Evolutionary conservation across 306 rosid species (phyloP).

Genomic region (Sophora flavescens): DNA sequence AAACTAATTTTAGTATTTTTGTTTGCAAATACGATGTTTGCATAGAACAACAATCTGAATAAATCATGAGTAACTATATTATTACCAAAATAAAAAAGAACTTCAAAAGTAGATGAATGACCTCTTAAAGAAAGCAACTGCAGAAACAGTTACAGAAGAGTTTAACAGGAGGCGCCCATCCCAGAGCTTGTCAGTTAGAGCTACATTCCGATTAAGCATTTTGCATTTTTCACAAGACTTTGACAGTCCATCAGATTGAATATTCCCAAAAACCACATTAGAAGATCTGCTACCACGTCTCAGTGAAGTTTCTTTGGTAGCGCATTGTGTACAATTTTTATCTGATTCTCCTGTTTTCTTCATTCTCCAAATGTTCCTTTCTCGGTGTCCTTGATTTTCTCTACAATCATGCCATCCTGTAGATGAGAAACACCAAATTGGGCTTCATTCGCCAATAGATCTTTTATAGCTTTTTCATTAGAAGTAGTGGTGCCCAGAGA

Average conservation of each 20-base stretch:
- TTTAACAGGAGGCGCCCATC: constrained; percentile 44
- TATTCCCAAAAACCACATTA: constrained; percentile 3
- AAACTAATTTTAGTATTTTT: not conserved
- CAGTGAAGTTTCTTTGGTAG: constrained; percentile 16
- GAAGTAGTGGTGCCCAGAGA: not conserved
- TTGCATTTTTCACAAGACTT: constrained; percentile 1
- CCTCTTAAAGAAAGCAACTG: constrained; percentile 50
- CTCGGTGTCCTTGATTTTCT: constrained; percentile 8
- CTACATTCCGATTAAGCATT: constrained; percentile 20
- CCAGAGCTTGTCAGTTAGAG: constrained; percentile 41
- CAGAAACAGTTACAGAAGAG: constrained; percentile 37
- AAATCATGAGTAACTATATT: not conserved
- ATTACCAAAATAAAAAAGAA: not conserved
- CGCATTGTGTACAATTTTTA: not conserved
- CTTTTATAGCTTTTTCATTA: not conserved
- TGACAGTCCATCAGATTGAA: constrained; percentile 20
- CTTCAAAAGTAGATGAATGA: constrained; percentile 25
- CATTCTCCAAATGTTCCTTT: not conserved
- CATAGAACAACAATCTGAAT: not conserved
- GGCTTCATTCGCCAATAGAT: not conserved
- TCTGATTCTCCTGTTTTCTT: constrained; percentile 19
- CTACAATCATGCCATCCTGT: not conserved
- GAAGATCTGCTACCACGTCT: not conserved
- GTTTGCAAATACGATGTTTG: not conserved
- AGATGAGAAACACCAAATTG: not conserved